Evolutionary conservation across 345 rosid genomes (phyloP).

Genomic region (Alliaria petiolata): DNA sequence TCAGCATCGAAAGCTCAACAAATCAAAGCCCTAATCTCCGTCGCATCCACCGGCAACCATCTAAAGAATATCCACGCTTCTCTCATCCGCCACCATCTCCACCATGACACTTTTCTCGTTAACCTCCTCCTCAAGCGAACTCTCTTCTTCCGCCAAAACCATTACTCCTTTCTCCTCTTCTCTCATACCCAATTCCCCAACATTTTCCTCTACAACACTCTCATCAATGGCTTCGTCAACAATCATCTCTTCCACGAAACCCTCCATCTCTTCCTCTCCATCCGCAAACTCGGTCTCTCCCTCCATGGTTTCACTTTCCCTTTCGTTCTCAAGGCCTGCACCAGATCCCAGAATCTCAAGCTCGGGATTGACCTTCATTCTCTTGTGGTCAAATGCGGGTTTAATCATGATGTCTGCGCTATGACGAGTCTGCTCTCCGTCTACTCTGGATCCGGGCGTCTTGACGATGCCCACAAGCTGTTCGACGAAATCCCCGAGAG

Average conservation of each 20-base stretch:
- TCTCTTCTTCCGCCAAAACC: slow-evolving; percentile 37
- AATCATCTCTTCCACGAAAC: slow-evolving; percentile 46
- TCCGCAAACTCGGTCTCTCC: slow-evolving; percentile 32
- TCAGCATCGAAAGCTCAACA: slow-evolving; percentile 16
- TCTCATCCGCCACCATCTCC: slow-evolving; percentile 46
- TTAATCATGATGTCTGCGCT: slow-evolving; percentile 40
- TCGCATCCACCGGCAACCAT: slow-evolving; percentile 40
- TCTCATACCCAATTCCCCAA: slow-evolving; percentile 43
- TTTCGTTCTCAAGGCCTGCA: slow-evolving; percentile 68
- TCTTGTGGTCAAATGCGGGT: slow-evolving; percentile 45
- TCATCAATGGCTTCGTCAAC: slow-evolving; percentile 62
- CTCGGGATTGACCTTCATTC: slow-evolving; percentile 56
- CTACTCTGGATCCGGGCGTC: slow-evolving; percentile 45
- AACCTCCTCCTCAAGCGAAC: slow-evolving; percentile 49
- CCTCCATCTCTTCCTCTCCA: slow-evolving; percentile 36
- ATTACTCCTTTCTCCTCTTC: slow-evolving; percentile 52
- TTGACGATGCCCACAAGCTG: slow-evolving; percentile 41
- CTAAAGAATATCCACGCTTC: slow-evolving; percentile 58
- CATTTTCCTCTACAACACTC: slow-evolving; percentile 53
- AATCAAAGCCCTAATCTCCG: slow-evolving; percentile 39
- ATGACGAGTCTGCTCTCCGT: slow-evolving; percentile 45
- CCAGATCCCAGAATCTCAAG: slow-evolving; percentile 32
- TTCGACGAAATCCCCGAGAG: slow-evolving; percentile 49
- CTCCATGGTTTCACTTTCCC: slow-evolving; percentile 59
- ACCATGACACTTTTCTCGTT: slow-evolving; percentile 50